Percentiles rank a stretch among this genome's conserved stretches.
phyloP scores from a whole-genome alignment of 495 filamentous ascomycete species.

The Podospora pseudocomata region DNA sequence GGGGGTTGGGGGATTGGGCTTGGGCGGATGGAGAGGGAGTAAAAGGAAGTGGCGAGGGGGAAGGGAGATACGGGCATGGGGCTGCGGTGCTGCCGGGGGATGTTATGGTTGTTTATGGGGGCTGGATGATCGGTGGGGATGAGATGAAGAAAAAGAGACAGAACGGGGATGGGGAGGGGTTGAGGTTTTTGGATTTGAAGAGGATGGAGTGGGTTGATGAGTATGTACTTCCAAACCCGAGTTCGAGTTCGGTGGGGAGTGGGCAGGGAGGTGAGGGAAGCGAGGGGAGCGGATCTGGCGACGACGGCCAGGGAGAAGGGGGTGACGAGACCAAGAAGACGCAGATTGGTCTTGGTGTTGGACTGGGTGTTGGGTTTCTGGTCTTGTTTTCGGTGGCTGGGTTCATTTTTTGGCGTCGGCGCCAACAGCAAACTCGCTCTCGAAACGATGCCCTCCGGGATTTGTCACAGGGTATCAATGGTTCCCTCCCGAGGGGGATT shows the following conservation, averaged over 20 bases:
- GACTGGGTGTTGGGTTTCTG: slow-evolving; percentile 65
- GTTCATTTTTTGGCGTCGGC: slow-evolving; percentile 44
- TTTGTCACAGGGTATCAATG: slow-evolving; percentile 39
- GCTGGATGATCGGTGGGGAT: slow-evolving; percentile 57
- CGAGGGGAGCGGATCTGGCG: slow-evolving; percentile 7
- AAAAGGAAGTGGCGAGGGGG: slow-evolving; percentile 46
- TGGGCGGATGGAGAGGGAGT: slow-evolving; percentile 66
- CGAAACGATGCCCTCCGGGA: slow-evolving; percentile 39
- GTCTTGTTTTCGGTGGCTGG: slow-evolving; percentile 36
- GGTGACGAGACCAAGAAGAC: background rate
- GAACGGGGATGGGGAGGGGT: slow-evolving; percentile 36
- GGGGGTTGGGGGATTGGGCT: slow-evolving; percentile 69
- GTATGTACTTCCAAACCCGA: slow-evolving; percentile 43
- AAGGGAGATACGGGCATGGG: slow-evolving; percentile 73
- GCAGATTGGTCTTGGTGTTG: slow-evolving; percentile 55
- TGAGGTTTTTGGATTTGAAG: slow-evolving; percentile 69
- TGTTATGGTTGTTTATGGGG: slow-evolving; percentile 86
- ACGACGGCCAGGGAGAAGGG: background rate
- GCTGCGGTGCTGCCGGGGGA: slow-evolving; percentile 78
- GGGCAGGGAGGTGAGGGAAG: slow-evolving; percentile 22
- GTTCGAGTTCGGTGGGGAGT: slow-evolving; percentile 21
- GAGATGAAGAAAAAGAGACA: slow-evolving; percentile 10
- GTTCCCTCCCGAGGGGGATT: slow-evolving; percentile 26
- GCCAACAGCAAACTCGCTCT: slow-evolving; percentile 47
- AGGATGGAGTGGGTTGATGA: slow-evolving; percentile 64